Percentiles rank a stretch among this genome's conserved stretches.
Evolutionary conservation across 257 asterid genomes (phyloP).

Genomic region (Nicotiana otophora): DNA sequence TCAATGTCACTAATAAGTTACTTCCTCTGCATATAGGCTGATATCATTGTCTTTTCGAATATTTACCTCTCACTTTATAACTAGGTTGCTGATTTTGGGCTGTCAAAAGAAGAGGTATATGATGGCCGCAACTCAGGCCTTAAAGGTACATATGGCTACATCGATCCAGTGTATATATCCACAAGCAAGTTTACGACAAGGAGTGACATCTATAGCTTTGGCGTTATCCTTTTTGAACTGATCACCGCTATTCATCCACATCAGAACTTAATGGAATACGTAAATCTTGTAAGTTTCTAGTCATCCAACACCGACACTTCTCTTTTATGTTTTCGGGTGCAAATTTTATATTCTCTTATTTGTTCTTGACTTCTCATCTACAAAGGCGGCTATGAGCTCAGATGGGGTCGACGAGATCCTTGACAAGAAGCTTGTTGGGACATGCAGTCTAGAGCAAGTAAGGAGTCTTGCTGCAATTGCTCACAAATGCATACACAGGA

Average conservation of each 20-base stretch:
- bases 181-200: conserved; percentile 75
- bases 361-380: not conserved
- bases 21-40: not conserved
- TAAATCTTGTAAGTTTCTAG: conserved; percentile 68
- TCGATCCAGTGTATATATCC: conserved; percentile 82
- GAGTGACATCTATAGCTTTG: conserved; percentile 93
- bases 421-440: conserved; percentile 64
- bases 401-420: conserved; percentile 92
- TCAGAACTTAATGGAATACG: conserved; percentile 89
- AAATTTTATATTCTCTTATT: not conserved
- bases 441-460: conserved; percentile 60
- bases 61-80: conserved; percentile 8
- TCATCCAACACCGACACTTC: not conserved
- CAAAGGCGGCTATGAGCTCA: conserved; percentile 79
- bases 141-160: conserved; percentile 93
- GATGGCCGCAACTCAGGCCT: conserved; percentile 83
- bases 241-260: conserved; percentile 98
- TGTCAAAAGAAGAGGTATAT: conserved; percentile 81
- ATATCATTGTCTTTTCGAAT: not conserved
- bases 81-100: conserved; percentile 98
- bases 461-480: conserved; percentile 71
- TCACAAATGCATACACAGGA: conserved; percentile 59
- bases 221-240: conserved; percentile 90
- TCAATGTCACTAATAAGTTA: not conserved
- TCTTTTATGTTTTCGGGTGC: not conserved